These are phyloP conservation scores for Protea cynaroides DNA, from an alignment of 164 flowering plant species.

Conservation along the genomic window DNA sequence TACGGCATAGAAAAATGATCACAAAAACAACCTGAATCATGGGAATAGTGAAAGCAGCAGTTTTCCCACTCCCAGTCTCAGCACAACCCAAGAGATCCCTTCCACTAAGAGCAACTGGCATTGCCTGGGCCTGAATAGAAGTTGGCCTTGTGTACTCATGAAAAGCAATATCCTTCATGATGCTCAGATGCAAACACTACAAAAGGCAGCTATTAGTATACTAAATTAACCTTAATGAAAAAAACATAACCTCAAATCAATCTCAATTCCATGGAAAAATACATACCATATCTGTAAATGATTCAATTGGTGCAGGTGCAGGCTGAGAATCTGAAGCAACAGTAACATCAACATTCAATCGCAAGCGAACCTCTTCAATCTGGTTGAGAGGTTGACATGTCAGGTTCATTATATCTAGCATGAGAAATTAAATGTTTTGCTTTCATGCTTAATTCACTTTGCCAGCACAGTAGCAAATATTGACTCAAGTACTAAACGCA, in stretches of 20 bases:
- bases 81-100: constrained; percentile 64
- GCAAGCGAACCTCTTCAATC: constrained; percentile 57
- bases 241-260: background rate
- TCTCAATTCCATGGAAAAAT: background rate
- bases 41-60: constrained; percentile 64
- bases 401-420: background rate
- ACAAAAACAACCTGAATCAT: constrained; percentile 48
- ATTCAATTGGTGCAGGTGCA: constrained; percentile 58
- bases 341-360: constrained; percentile 52
- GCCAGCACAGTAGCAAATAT: too few relatives aligned
- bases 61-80: constrained; percentile 70
- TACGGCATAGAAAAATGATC: background rate
- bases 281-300: constrained; percentile 54
- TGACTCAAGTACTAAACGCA: too few relatives aligned
- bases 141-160: constrained; percentile 60
- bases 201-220: background rate
- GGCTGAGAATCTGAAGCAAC: constrained; percentile 34
- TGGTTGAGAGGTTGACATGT: constrained; percentile 10
- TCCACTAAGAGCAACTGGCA: constrained; percentile 63
- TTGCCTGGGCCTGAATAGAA: constrained; percentile 59
- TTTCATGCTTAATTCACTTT: too few relatives aligned
- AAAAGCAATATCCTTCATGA: constrained; percentile 51
- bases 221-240: background rate
- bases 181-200: constrained; percentile 46
- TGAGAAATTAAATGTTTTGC: background rate